phyloP scores from a whole-genome alignment of 345 rosid species.

The Moricandia moricandioides region DNA sequence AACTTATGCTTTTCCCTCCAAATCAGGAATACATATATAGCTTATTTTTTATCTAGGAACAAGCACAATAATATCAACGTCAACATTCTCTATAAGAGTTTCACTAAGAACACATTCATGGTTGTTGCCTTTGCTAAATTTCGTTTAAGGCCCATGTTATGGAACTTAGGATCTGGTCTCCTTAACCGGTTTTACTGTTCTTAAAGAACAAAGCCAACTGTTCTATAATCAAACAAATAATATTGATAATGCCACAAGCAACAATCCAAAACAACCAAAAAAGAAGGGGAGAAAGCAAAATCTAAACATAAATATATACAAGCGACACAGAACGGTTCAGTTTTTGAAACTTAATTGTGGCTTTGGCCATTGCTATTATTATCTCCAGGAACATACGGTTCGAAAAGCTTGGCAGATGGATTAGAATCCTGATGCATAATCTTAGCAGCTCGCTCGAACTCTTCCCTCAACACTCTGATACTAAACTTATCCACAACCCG shows the following conservation, averaged over 20 bases:
- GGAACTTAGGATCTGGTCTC: background rate
- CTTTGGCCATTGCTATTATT: slow-evolving; percentile 20
- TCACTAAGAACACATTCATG: too few species aligned
- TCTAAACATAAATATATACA: slow-evolving; percentile 20
- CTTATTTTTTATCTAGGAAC: background rate
- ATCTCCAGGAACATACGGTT: slow-evolving; percentile 52
- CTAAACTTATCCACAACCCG: slow-evolving; percentile 92
- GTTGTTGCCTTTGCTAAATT: too few species aligned
- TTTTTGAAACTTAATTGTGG: background rate
- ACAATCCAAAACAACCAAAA: slow-evolving; percentile 9
- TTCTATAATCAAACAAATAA: background rate
- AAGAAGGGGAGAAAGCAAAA: background rate
- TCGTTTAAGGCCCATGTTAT: too few species aligned
- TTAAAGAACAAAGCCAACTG: background rate
- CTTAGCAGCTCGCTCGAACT: slow-evolving; percentile 92
- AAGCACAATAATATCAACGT: background rate
- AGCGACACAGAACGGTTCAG: slow-evolving; percentile 1
- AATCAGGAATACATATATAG: background rate
- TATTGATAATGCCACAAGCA: slow-evolving; percentile 1
- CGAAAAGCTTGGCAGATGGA: slow-evolving; percentile 65
- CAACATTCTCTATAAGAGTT: too few species aligned
- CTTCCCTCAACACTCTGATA: slow-evolving; percentile 85
- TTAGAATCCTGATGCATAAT: slow-evolving; percentile 74
- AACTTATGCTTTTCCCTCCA: background rate
- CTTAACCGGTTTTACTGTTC: background rate